Base-by-base conservation (phyloP, 768 basidiomycete genomes). In the Chalciporus chontae region DNA sequence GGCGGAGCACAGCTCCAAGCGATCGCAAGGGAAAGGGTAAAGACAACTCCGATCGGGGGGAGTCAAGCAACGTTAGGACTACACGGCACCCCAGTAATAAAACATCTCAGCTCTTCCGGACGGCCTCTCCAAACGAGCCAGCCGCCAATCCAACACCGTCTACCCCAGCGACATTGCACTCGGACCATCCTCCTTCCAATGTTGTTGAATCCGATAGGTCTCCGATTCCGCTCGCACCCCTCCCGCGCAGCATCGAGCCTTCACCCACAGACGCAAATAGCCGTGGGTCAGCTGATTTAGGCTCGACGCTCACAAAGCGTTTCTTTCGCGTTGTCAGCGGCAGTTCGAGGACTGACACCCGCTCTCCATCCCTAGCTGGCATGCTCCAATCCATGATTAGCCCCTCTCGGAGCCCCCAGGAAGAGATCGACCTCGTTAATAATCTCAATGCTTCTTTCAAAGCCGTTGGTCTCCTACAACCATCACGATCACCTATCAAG, bases 391-490 rank as follows among this genome's bases (percentile, higher is more conserved):
- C 77, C 11, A 68, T 90, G 46, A 75, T 75, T 32, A 74, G 85
- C 50, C 77, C 81, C 8, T 77, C 81, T 2, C 78, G 86, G 40
- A 74, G 75, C 40, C 78, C 79, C 62, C 79, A 82, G 50, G 88
- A 90, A 61, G 79, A 83, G 52, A 77, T 81, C 11, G 79, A 83
- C 58, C 77, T 85, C 24, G 80, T 89, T 45, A 77, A 79, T 48
- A 84, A 82, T 55, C 68, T 92, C 21, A 84, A 84, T 52, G 77
- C 77, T 52, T 88, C 87, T 3, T 91, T 92, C 71, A 81, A 83
- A 64, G 87, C 85, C 46, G 89, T 90, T 23, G 89, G 89, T 4
- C 64, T 92, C 13, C 65, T 91, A 14, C 87, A 66, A 50, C 55
- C 66, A 10, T 55, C 51, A 48, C 56, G 51, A 43, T 10, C 37